Conservation (phyloP, 768 basidiomycete genomes). For the Nevesoporus exiguus region DNA sequence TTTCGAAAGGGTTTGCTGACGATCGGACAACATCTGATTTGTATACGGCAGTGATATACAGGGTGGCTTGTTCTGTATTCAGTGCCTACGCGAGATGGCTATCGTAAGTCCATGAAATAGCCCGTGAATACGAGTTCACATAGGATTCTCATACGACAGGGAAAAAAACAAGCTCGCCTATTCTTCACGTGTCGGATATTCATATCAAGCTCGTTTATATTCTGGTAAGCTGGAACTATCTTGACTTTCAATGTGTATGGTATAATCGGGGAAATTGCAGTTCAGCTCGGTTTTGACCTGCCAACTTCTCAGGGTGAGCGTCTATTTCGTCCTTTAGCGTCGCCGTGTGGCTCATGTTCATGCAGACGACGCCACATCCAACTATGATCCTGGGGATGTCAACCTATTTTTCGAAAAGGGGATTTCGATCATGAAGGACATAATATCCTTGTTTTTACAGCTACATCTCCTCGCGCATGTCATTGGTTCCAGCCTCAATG, state of each 20-base stretch:
- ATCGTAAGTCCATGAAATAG: constrained; percentile 13
- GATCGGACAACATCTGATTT: constrained; percentile 1
- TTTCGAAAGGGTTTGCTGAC: constrained; percentile 1
- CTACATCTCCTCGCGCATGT: constrained; percentile 19
- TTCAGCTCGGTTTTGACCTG: constrained; percentile 18
- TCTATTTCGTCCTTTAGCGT: neutral
- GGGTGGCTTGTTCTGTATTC: constrained; percentile 16
- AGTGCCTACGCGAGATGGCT: constrained; percentile 12
- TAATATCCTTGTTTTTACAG: constrained; percentile 22
- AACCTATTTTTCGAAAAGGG: constrained; percentile 11
- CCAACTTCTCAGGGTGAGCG: constrained; percentile 19
- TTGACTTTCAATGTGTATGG: neutral
- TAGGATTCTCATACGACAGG: neutral
- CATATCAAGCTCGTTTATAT: constrained; percentile 20
- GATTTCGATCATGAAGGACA: constrained; percentile 5
- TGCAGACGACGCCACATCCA: constrained; percentile 5
- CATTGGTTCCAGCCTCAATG: constrained; percentile 11
- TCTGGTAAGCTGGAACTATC: constrained; percentile 7
- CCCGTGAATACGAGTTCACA: neutral
- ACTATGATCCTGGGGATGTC: neutral
- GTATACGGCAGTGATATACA: constrained; percentile 10
- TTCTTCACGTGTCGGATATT: constrained; percentile 18
- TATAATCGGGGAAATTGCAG: constrained; percentile 3
- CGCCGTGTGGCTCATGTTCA: neutral
- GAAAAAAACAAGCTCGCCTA: constrained; percentile 2